phyloP scores from a whole-genome alignment of 163 green algal genomes.

The Chloromonas sp. region DNA sequence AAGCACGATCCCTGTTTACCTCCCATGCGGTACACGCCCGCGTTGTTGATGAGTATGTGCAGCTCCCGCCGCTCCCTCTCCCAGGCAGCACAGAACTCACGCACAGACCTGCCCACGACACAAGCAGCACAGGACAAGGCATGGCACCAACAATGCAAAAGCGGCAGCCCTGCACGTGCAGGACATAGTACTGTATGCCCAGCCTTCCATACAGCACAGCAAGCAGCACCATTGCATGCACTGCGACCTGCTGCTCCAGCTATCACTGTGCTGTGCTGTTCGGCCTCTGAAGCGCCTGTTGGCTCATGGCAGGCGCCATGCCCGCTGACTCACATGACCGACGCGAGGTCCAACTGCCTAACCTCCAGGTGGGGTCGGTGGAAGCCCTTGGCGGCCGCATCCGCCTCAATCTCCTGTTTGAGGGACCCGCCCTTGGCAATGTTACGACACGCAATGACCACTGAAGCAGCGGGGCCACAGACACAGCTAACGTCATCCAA shows the following conservation, averaged over 20 bases:
- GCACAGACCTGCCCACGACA: slow-evolving; percentile 24
- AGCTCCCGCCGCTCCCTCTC: slow-evolving; percentile 34
- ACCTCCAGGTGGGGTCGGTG: slow-evolving; percentile 30
- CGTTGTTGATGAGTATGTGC: slow-evolving; percentile 59
- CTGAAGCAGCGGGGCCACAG: slow-evolving; percentile 12
- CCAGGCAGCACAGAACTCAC: slow-evolving; percentile 30
- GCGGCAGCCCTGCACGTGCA: neutral
- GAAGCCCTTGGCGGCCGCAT: slow-evolving; percentile 11
- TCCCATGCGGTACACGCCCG: slow-evolving; percentile 50
- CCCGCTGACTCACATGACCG: neutral
- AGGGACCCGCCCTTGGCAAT: slow-evolving; percentile 31
- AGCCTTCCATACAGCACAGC: neutral
- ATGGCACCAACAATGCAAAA: slow-evolving; percentile 2
- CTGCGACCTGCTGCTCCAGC: neutral
- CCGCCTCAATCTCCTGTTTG: slow-evolving; percentile 18
- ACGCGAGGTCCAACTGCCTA: slow-evolving; percentile 27
- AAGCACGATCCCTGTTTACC: slow-evolving; percentile 17
- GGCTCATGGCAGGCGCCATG: too few species aligned
- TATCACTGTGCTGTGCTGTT: neutral
- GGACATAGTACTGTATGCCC: neutral
- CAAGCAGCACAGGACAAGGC: slow-evolving; percentile 14
- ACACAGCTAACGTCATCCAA: neutral
- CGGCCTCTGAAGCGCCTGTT: too few species aligned
- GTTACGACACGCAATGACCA: slow-evolving; percentile 52
- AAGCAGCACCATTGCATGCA: neutral